A percentile compares a stretch with the other conserved stretches of the same genome.
These are phyloP conservation scores for Rhodosporidiobolus odoratus DNA, from an alignment of 768 basidiomycete species.

Conservation along the genomic window DNA sequence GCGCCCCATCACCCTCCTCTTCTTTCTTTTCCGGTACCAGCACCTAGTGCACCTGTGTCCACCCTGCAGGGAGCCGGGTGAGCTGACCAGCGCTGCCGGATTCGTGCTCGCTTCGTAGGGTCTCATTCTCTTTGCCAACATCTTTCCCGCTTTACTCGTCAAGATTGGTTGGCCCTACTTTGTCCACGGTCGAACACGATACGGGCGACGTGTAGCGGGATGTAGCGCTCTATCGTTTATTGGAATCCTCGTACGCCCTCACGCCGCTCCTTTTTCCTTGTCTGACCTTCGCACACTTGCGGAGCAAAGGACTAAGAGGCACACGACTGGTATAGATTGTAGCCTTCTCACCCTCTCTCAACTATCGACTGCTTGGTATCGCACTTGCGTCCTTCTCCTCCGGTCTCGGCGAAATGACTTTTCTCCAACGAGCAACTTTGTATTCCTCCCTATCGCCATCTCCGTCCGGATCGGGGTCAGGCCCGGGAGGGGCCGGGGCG, in stretches of 20 bases:
- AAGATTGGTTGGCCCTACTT: constrained; percentile 92
- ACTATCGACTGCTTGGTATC: constrained; percentile 72
- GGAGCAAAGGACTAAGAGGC: no score
- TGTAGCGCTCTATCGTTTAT: constrained; percentile 69
- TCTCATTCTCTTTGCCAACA: constrained; percentile 91
- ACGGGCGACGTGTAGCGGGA: constrained; percentile 64
- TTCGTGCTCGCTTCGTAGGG: constrained; percentile 53
- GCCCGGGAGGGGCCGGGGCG: constrained; percentile 51
- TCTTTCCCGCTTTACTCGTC: constrained; percentile 75
- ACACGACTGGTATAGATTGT: constrained; percentile 71
- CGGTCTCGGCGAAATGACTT: constrained; percentile 90
- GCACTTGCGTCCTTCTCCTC: constrained; percentile 78
- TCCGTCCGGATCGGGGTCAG: neutral
- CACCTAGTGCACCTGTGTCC: neutral
- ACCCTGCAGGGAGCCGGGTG: no score
- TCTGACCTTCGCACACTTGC: neutral
- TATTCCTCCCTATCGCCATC: constrained; percentile 58
- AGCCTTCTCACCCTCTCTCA: constrained; percentile 62
- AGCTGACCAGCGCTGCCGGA: neutral
- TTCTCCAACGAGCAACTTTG: constrained; percentile 62
- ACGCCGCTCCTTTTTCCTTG: neutral
- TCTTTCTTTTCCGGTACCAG: neutral
- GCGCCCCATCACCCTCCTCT: no score
- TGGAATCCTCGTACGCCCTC: constrained; percentile 73
- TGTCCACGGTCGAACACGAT: constrained; percentile 70